Evolutionary conservation across 177 flowering plant species (phyloP), one percentile per base, ranked within the genome.

Genomic region (Viscum album): DNA sequence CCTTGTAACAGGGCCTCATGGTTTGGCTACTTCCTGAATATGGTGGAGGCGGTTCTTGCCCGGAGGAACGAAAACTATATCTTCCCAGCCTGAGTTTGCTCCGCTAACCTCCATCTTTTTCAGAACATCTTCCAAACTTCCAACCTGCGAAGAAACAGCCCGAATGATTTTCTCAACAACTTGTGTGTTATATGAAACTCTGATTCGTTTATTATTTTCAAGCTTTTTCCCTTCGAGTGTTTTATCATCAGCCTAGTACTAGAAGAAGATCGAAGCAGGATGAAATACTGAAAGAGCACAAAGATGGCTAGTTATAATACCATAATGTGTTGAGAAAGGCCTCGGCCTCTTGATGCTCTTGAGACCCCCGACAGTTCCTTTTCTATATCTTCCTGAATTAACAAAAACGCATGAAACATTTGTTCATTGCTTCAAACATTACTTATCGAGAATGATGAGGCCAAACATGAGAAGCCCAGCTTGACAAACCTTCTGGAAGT

Each of bases 71-170:
- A 92, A 92, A 59, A 90, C 84, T 66, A 95, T 73, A 80, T 95
- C 99, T 73, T 89, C 97, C 99, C 99, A 95, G 36, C 88, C 97
- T 0, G 90, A 92, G 72, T 88, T 88, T 75, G 80, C 87, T 69
- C 83, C 89, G 70, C 79, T 95, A 73, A 76, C 81, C 99, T 94
- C 81, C 69, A 76, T 61, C 80, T 87, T 92, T 73, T 75, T 92
- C 75, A 95, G 75, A 75, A 95, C 97, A 78, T 92, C 95, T 78
- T 95, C 99, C 75, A 95, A 75, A 75, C 90, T 85, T 35, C 97
- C 98, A 26, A 95, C 99, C 99, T 92, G 83, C 60, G 31, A 26
- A 26, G 31, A 54, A 15, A 50, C 19, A 50, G n/a, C n/a, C n/a
- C n/a, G n/a, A n/a, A n/a, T n/a, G n/a, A n/a, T n/a, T n/a, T n/a